Percentiles rank a stretch among this genome's conserved stretches.
Evolutionary conservation across 306 rosid species (phyloP).

Genomic region (Trichosanthes cucumerina): DNA sequence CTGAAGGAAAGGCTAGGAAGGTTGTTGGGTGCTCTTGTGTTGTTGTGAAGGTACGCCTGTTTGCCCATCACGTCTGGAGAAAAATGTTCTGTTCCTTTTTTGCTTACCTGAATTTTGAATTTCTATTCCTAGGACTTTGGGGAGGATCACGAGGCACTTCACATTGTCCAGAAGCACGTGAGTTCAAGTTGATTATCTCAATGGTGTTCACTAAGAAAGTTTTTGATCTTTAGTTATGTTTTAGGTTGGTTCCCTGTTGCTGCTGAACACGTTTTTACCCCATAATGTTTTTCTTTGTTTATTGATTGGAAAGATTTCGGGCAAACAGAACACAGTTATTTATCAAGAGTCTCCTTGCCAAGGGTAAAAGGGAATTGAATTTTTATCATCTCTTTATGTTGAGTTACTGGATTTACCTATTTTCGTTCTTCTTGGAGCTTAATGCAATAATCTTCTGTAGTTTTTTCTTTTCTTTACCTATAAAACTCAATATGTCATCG

Average conservation of each 20-base stretch:
- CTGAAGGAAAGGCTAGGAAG: slow-evolving; percentile 77
- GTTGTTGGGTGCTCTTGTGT: slow-evolving; percentile 63
- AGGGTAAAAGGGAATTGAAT: not conserved
- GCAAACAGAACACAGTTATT: not conserved
- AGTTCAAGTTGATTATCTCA: slow-evolving; percentile 19
- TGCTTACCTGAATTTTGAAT: not conserved
- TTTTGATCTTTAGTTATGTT: slow-evolving; percentile 5
- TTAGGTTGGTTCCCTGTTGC: slow-evolving; percentile 1
- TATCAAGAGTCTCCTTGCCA: slow-evolving; percentile 2
- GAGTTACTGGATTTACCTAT: not conserved
- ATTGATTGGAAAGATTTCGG: not conserved
- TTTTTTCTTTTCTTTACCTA: not conserved
- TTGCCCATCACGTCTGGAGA: not conserved
- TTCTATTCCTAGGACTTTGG: slow-evolving; percentile 28
- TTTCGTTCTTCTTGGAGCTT: not conserved
- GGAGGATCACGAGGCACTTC: slow-evolving; percentile 34
- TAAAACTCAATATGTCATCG: too few species aligned
- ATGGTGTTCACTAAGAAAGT: not conserved
- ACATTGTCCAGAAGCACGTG: slow-evolving; percentile 43
- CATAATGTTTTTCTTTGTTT: not conserved
- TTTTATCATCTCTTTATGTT: not conserved
- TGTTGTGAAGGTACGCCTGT: slow-evolving; percentile 55
- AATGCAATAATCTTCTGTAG: not conserved
- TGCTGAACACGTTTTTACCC: slow-evolving; percentile 8
- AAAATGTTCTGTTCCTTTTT: not conserved